Conservation (phyloP, 1,139 yeast genomes). For the Debaryomycetaceae sp. region DNA sequence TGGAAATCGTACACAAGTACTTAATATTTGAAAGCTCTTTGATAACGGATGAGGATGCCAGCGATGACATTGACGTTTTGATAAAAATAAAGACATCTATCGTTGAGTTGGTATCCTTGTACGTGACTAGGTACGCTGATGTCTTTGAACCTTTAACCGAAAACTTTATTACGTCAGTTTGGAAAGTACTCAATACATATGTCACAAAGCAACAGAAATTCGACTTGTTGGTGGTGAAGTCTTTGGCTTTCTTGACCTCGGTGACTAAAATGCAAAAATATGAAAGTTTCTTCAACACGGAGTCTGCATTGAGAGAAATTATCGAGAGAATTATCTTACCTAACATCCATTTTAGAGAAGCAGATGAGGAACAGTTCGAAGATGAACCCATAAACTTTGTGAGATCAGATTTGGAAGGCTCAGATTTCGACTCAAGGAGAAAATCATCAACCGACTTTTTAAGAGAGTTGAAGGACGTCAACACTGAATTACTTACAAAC, state of each 20-base stretch:
- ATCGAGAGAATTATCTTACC: slow-evolving; percentile 85
- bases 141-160: slow-evolving; percentile 76
- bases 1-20: slow-evolving; percentile 81
- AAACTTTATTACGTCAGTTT: slow-evolving; percentile 75
- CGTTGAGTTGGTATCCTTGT: slow-evolving; percentile 79
- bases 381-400: slow-evolving; percentile 95
- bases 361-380: slow-evolving; percentile 90
- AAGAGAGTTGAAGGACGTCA: slow-evolving; percentile 78
- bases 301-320: slow-evolving; percentile 68
- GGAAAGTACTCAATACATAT: slow-evolving; percentile 66
- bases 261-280: slow-evolving; percentile 68
- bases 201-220: slow-evolving; percentile 71
- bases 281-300: slow-evolving; percentile 59
- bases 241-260: slow-evolving; percentile 78
- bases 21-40: slow-evolving; percentile 56
- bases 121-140: slow-evolving; percentile 89
- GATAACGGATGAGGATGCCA: slow-evolving; percentile 56
- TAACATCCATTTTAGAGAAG: slow-evolving; percentile 75
- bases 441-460: slow-evolving; percentile 88
- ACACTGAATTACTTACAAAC: slow-evolving; percentile 69
- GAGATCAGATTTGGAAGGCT: slow-evolving; percentile 90
- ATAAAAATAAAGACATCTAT: slow-evolving; percentile 79
- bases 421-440: slow-evolving; percentile 89
- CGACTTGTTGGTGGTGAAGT: slow-evolving; percentile 79
- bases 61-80: slow-evolving; percentile 68